Percentiles rank a stretch among this genome's conserved stretches.
Evolutionary conservation across 768 basidiomycete species (phyloP).

Genomic region (Tulasnella sp.): DNA sequence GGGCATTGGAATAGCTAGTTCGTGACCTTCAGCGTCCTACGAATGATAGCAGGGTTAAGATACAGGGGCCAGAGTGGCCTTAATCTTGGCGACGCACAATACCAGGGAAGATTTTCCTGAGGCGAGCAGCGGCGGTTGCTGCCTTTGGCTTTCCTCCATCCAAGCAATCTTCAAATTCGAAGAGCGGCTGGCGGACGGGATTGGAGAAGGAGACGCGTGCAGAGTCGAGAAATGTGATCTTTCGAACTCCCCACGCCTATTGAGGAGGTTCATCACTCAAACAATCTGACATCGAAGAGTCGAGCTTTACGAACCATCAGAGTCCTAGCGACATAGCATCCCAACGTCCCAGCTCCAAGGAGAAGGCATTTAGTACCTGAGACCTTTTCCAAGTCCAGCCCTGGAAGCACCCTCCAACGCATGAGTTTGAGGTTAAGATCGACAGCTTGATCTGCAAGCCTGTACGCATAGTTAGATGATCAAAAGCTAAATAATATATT

Average conservation of each 20-base stretch:
- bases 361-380: slow-evolving; percentile 69
- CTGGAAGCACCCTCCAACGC: slow-evolving; percentile 92
- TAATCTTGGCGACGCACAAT: slow-evolving; percentile 70
- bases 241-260: slow-evolving; percentile 93
- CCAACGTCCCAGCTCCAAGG: slow-evolving; percentile 90
- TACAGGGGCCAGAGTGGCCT: background rate
- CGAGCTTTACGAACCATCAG: slow-evolving; percentile 64
- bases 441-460: slow-evolving; percentile 93
- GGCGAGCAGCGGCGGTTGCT: slow-evolving; percentile 68
- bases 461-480: slow-evolving; percentile 26
- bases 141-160: slow-evolving; percentile 92
- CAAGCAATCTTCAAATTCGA: slow-evolving; percentile 89
- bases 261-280: background rate
- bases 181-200: slow-evolving; percentile 92
- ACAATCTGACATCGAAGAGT: background rate
- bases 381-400: slow-evolving; percentile 79
- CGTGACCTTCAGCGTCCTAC: slow-evolving; percentile 71
- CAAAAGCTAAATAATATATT: background rate
- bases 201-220: slow-evolving; percentile 91
- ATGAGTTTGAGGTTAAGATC: slow-evolving; percentile 95
- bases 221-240: slow-evolving; percentile 87
- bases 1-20: slow-evolving; percentile 88
- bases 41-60: background rate
- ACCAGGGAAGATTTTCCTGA: slow-evolving; percentile 87
- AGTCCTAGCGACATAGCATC: slow-evolving; percentile 88